Conservation (phyloP, 1,139 yeast species). For the Wickerhamomyces sp. region DNA sequence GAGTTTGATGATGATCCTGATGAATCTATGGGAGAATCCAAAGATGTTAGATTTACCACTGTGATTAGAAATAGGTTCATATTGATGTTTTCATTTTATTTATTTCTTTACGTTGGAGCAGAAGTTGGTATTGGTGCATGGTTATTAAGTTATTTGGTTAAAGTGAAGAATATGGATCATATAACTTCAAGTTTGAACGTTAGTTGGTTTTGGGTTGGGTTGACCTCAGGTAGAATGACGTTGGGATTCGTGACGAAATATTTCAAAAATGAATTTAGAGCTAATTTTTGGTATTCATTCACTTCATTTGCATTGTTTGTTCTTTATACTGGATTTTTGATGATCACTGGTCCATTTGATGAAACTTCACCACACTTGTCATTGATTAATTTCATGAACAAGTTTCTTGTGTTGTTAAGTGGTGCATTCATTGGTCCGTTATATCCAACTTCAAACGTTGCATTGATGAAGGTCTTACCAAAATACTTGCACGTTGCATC, state of each 20-base stretch:
- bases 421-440: conserved; percentile 78
- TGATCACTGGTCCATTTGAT: neutral
- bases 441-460: conserved; percentile 70
- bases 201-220: conserved; percentile 60
- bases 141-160: conserved; percentile 52
- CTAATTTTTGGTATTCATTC: conserved; percentile 37
- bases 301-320: conserved; percentile 19
- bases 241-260: conserved; percentile 58
- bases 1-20: neutral
- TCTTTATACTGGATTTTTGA: conserved; percentile 17
- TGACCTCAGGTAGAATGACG: conserved; percentile 55
- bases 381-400: conserved; percentile 5
- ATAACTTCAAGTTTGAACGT: conserved; percentile 52
- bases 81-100: conserved; percentile 41
- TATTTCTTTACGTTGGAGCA: conserved; percentile 62
- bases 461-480: conserved; percentile 61
- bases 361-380: too few relatives aligned
- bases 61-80: conserved; percentile 41
- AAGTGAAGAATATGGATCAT: conserved; percentile 42
- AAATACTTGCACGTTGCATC: conserved; percentile 58
- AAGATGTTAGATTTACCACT: conserved; percentile 24
- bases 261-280: conserved; percentile 43
- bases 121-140: conserved; percentile 70
- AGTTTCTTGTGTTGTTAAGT: conserved; percentile 38
- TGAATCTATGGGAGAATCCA: conserved; percentile 1